Evolutionary conservation across 2,329 filamentous ascomycete genomes (phyloP).

Genomic region (Penicillium sp.): DNA sequence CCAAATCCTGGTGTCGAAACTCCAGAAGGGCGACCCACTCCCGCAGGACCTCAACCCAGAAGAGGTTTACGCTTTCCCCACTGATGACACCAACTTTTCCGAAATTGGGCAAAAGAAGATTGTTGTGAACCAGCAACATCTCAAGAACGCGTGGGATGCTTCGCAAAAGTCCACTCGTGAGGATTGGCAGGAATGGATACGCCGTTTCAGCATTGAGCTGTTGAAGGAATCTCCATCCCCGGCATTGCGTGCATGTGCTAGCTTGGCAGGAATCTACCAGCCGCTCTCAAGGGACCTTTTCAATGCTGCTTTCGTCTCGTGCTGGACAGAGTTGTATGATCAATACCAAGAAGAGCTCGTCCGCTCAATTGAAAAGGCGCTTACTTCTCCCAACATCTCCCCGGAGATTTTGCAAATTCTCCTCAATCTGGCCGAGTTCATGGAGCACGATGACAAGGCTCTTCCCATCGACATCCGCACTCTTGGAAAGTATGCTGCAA

Average conservation of each 20-base stretch:
- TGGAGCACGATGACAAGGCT: constrained; percentile 99
- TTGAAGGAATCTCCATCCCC: constrained; percentile 95
- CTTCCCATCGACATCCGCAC: constrained; percentile 95
- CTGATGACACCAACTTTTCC: constrained; percentile 76
- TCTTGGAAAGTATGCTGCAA: constrained; percentile 88
- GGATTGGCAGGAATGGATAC: constrained; percentile 99
- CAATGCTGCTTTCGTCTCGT: constrained; percentile 98
- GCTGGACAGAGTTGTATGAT: constrained; percentile 96
- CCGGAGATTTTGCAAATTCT: constrained; percentile 92
- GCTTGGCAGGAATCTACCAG: constrained; percentile 84
- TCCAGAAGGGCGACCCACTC: constrained; percentile 92
- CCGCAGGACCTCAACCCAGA: constrained; percentile 91
- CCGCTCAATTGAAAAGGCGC: constrained; percentile 88
- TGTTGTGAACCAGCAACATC: constrained; percentile 94
- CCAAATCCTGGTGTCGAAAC: constrained; percentile 83
- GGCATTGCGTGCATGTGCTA: constrained; percentile 87
- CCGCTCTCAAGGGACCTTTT: constrained; percentile 91
- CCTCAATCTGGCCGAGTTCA: constrained; percentile 96
- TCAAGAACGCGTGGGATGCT: constrained; percentile 96
- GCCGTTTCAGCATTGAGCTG: constrained; percentile 91
- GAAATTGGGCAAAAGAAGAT: constrained; percentile 91
- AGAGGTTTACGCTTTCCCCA: constrained; percentile 71
- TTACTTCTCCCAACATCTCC: constrained; percentile 92
- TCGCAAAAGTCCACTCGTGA: constrained; percentile 95
- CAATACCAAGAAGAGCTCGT: constrained; percentile 97